Conservation (phyloP, 2,329 filamentous ascomycete species). For the Fusarium sororula region DNA sequence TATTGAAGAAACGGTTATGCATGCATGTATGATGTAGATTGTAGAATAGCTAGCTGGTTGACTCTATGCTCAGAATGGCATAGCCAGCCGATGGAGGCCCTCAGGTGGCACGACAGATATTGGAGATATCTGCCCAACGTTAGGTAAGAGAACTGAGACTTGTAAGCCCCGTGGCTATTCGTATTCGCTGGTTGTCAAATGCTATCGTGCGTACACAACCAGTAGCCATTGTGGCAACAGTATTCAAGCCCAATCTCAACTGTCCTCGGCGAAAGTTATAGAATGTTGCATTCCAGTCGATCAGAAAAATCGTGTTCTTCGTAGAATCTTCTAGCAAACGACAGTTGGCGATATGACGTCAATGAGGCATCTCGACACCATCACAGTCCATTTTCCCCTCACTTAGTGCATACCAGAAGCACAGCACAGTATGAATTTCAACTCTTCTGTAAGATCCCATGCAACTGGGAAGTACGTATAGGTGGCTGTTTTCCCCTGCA, state of each 20-base stretch:
- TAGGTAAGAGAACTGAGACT: neutral
- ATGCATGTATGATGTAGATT: neutral
- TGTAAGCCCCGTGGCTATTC: neutral
- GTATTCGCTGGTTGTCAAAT: neutral
- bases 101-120: neutral
- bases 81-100: neutral
- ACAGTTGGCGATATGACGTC: constrained; percentile 30
- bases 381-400: constrained; percentile 20
- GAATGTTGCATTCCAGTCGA: neutral
- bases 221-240: neutral
- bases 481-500: neutral
- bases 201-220: neutral
- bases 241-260: neutral
- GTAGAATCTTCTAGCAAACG: constrained; percentile 19
- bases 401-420: neutral
- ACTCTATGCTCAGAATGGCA: neutral
- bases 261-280: neutral
- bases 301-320: neutral
- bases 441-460: constrained; percentile 11
- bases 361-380: constrained; percentile 34
- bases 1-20: neutral
- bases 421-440: constrained; percentile 1
- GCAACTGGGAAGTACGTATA: constrained; percentile 9
- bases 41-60: neutral
- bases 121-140: neutral